Evolutionary conservation across 1,139 yeast species (phyloP), one percentile per base, ranked within the genome.

Genomic region (Geotrichum klebahnii): DNA sequence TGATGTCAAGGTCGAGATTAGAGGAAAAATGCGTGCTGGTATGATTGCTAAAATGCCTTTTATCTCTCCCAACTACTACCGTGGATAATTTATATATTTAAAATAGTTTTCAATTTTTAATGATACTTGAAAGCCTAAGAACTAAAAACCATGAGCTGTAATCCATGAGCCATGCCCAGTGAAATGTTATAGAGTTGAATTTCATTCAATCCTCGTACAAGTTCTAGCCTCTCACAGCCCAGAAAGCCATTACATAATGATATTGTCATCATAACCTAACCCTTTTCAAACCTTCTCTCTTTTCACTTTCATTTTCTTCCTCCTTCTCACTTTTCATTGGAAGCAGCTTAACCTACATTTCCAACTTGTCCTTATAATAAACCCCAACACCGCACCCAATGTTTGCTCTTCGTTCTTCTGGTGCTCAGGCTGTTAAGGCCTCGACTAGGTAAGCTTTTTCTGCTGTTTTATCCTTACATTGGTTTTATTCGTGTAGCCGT

Each of bases 1-100:
- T n/a, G 74, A 77, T 47, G 74, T 90, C 38, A 70, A 79, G 58
- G 81, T 90, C 54, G 84, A 86, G 60, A 84, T 92, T 50, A 79
- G 97, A 67, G 94, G 92, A 57, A 90, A 89, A 66, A 68, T 76
- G 61, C 81, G 94, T 65, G 84, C 82, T 39, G 96, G 88, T 4
- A 74, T 67, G 32, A 78, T 90, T 28, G 74, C 82, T 35, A 87
- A 86, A 68, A 76, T 90, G 77, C 98, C 98, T 16, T 86, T 92
- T 63, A 84, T 87, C 9, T 76, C 80, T 49, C 78, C 87, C 50
- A 77, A 81, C 45, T 89, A 87, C 65, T 84, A 80, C 71, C 80
- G 64, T 64, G 53, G 50, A 3, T 51, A 48, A 32, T 16, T 9
- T 10, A 16, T 2, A 14, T 26, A 26, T 20, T 6, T n/a, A 17